Percentiles rank a stretch among this genome's conserved stretches.
These are phyloP conservation scores for Globisporangium rhizosaccharum DNA, from an alignment of 352 stramenopile species.

Conservation along the genomic window DNA sequence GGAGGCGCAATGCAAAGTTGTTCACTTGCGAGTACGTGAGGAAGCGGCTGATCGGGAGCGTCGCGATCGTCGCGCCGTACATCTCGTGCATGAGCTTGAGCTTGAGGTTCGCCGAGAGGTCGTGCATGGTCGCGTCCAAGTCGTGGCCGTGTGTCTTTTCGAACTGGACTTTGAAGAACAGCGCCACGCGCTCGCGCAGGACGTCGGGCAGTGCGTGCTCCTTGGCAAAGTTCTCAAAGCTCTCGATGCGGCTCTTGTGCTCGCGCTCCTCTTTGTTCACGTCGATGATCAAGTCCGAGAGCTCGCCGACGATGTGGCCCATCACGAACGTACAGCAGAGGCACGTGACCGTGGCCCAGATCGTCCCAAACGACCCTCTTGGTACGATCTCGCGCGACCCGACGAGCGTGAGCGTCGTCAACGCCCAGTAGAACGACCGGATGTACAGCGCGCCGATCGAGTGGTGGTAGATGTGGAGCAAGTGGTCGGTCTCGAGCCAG, in stretches of 20 bases:
- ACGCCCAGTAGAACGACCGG: slow-evolving; percentile 67
- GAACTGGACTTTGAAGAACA: slow-evolving; percentile 62
- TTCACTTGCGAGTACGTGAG: slow-evolving; percentile 55
- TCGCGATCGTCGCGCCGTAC: slow-evolving; percentile 43
- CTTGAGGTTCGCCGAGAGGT: slow-evolving; percentile 61
- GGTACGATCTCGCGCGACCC: slow-evolving; percentile 56
- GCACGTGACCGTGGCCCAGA: slow-evolving; percentile 58
- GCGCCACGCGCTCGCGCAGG: slow-evolving; percentile 40
- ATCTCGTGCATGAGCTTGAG: slow-evolving; percentile 75
- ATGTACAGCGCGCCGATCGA: slow-evolving; percentile 47
- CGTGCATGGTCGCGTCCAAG: slow-evolving; percentile 40
- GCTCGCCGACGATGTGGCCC: slow-evolving; percentile 62
- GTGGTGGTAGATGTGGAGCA: slow-evolving; percentile 57
- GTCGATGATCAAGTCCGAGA: slow-evolving; percentile 72
- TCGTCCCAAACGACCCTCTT: slow-evolving; percentile 28
- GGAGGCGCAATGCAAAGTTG: slow-evolving; percentile 55
- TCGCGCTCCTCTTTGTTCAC: slow-evolving; percentile 70
- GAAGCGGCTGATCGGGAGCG: slow-evolving; percentile 54
- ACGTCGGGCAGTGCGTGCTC: slow-evolving; percentile 40
- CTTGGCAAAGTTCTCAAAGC: slow-evolving; percentile 73
- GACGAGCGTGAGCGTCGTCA: slow-evolving; percentile 57
- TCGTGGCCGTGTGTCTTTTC: slow-evolving; percentile 44
- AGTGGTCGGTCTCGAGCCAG: slow-evolving; percentile 55
- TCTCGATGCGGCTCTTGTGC: slow-evolving; percentile 61
- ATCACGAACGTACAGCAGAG: slow-evolving; percentile 70